Conservation (phyloP, 2,329 filamentous ascomycete species). For the Hymenoscyphus repandus region DNA sequence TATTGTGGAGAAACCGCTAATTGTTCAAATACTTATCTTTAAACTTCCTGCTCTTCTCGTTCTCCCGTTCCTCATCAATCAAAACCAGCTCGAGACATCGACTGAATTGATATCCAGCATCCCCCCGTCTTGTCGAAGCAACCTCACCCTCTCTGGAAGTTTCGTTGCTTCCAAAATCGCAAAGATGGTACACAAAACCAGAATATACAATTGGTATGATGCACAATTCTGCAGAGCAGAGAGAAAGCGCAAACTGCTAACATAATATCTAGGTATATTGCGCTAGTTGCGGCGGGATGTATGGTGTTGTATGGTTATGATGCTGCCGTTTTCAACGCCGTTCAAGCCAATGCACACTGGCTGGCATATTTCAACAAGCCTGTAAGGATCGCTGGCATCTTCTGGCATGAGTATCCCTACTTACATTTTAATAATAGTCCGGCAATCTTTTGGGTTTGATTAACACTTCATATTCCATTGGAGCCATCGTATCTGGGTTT, state of each 20-base stretch:
- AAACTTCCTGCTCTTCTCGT: neutral
- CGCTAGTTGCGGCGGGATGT: slow-evolving; percentile 20
- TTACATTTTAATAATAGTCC: slow-evolving; percentile 16
- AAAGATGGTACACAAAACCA: slow-evolving; percentile 8
- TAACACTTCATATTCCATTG: slow-evolving; percentile 67
- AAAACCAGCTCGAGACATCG: neutral
- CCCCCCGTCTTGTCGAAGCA: neutral
- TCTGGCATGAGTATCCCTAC: slow-evolving; percentile 21
- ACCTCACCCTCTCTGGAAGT: neutral
- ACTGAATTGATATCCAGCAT: neutral
- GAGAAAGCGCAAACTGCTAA: neutral
- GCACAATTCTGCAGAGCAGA: neutral
- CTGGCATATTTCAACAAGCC: slow-evolving; percentile 51
- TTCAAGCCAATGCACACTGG: slow-evolving; percentile 64
- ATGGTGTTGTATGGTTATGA: slow-evolving; percentile 69
- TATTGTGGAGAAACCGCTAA: neutral
- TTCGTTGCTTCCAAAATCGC: slow-evolving; percentile 1
- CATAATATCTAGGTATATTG: slow-evolving; percentile 13
- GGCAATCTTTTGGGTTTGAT: slow-evolving; percentile 47
- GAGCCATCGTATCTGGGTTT: slow-evolving; percentile 65
- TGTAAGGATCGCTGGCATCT: slow-evolving; percentile 8
- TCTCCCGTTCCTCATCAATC: neutral
- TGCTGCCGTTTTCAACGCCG: slow-evolving; percentile 68
- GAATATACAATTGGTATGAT: slow-evolving; percentile 10
- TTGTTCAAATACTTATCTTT: slow-evolving; percentile 1